Percentiles rank a stretch among this genome's conserved stretches.
These are phyloP conservation scores for Asterionellopsis glacialis DNA, from an alignment of 108 stramenopile genomes.

Conservation along the genomic window DNA sequence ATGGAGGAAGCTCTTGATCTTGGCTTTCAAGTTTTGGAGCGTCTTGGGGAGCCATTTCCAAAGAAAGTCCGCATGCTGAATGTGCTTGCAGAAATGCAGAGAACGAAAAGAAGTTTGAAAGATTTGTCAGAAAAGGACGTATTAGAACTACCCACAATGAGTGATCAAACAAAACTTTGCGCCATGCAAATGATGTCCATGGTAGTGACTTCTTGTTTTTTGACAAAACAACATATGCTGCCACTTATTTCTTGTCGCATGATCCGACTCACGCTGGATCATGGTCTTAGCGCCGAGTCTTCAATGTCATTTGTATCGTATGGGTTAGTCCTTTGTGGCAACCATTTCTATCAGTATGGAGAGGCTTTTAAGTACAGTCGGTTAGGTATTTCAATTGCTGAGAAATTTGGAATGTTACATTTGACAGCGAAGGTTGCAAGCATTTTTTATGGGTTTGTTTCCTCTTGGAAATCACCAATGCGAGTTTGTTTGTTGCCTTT, in stretches of 20 bases:
- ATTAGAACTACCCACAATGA: constrained; percentile 20
- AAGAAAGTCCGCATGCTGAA: not conserved
- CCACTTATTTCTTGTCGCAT: constrained; percentile 25
- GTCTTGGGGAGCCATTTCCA: constrained; percentile 30
- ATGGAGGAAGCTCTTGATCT: constrained; percentile 26
- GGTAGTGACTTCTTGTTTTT: constrained; percentile 11
- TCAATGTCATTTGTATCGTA: constrained; percentile 37
- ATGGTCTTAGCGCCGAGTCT: constrained; percentile 31
- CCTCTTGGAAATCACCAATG: constrained; percentile 13
- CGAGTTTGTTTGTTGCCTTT: constrained; percentile 11
- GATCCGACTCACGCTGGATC: constrained; percentile 32
- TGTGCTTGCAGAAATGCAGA: not conserved
- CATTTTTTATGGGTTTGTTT: constrained; percentile 19
- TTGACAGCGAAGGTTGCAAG: constrained; percentile 24
- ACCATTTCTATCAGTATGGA: constrained; percentile 20
- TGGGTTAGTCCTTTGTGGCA: constrained; percentile 30
- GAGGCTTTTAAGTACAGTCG: constrained; percentile 43
- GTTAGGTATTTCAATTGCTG: constrained; percentile 19
- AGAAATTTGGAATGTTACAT: constrained; percentile 1
- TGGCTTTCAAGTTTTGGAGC: constrained; percentile 24
- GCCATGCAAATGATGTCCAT: constrained; percentile 37
- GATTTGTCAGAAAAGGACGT: constrained; percentile 24
- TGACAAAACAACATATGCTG: constrained; percentile 16
- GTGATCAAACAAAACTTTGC: constrained; percentile 2
- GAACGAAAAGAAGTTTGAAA: constrained; percentile 13